phyloP scores from a whole-genome alignment of 108 stramenopile genomes.

The Cyclotella kingstonii region DNA sequence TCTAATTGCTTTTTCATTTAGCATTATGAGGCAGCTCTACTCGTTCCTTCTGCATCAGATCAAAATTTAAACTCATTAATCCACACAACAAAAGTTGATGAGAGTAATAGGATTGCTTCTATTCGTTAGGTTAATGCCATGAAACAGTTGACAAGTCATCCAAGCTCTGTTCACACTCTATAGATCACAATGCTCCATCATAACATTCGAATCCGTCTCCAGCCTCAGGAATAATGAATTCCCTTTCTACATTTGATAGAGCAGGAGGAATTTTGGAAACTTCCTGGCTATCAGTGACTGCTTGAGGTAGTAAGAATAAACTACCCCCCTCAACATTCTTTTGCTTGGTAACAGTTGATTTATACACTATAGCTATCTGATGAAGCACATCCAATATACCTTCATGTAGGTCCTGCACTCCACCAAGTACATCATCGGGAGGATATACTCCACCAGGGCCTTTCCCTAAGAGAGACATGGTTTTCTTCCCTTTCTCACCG shows the following conservation, averaged over 20 bases:
- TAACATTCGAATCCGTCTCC: conserved; percentile 26
- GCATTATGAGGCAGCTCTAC: too few relatives aligned
- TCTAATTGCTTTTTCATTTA: not conserved
- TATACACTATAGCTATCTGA: conserved; percentile 38
- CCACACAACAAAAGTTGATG: too few relatives aligned
- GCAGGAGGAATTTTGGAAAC: not conserved
- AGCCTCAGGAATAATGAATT: conserved; percentile 38
- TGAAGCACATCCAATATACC: conserved; percentile 47
- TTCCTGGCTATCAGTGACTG: conserved; percentile 7
- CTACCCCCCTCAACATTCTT: not conserved
- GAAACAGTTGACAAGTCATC: too few relatives aligned
- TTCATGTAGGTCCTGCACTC: conserved; percentile 27
- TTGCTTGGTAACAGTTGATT: conserved; percentile 9
- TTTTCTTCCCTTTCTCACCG: conserved; percentile 42
- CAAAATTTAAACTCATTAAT: conserved; percentile 18
- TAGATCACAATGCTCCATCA: conserved; percentile 38
- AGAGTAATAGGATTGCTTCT: too few relatives aligned
- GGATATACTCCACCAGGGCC: conserved; percentile 44
- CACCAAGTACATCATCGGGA: conserved; percentile 36
- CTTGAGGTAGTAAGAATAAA: conserved; percentile 26
- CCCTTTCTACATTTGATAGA: conserved; percentile 13
- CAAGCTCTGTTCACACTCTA: not conserved
- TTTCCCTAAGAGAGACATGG: conserved; percentile 26
- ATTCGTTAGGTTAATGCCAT: too few relatives aligned
- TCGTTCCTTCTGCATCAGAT: not conserved